Evolutionary conservation across 495 filamentous ascomycete species (phyloP), one percentile per base, ranked within the genome.

Genomic region (Aspergillus bridgeri): DNA sequence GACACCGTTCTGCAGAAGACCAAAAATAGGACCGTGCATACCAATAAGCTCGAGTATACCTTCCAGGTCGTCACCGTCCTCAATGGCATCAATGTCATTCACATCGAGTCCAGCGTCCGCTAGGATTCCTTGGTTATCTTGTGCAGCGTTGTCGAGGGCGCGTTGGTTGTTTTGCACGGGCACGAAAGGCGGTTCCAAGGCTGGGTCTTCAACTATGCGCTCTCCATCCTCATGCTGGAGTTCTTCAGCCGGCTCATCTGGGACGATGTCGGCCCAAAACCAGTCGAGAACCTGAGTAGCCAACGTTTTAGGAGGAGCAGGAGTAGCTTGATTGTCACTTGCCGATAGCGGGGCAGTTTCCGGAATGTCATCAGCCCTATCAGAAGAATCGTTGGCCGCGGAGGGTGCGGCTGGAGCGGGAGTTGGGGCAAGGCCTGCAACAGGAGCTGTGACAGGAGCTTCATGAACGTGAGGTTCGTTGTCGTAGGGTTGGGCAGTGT

Each of bases 31-130:
- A 0, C 94, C 94, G 63, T 96, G 89, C 89, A 99, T 94, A 49
- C 94, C 94, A 33, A 99, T 86, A 11, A 99, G 81, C 67, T 99
- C 94, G 78, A 98, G 82, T 49, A 99, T 90, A 6, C 94, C 94
- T 69, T 99, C 94, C n/a, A 99, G 84, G 63, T 99, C 94, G 71
- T 99, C 94, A 9, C 87, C 90, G 61, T 96, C 92, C 53, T 98
- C 94, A 33, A 83, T 72, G 33, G 74, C 81, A 60, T 85, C 83
- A 47, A 73, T 63, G 53, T 84, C 81, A 51, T 89, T 86, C 5
- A 77, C 68, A 64, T 88, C 84, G 27, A 82, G 46, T 9, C 75
- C 83, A 22, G 75, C 79, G 54, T 78, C 74, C 24, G 70, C 74
- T 11, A 71, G 69, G 44, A 67, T 60, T 20, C 55, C 65, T 29